Conservation (phyloP, 139 green algal species). For the Edaphochlamys debaryana region DNA sequence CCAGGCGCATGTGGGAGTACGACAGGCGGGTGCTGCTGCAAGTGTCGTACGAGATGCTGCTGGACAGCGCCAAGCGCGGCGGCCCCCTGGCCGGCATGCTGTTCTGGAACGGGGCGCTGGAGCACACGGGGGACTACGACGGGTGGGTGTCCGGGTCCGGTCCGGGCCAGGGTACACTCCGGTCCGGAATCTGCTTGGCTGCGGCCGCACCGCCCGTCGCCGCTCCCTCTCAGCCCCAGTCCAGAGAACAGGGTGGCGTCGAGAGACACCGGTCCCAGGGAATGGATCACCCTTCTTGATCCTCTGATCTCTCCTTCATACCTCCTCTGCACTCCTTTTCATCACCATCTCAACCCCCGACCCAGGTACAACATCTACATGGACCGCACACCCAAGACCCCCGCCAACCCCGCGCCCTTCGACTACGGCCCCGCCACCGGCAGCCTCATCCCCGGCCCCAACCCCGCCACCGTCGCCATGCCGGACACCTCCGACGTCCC, state of each 20-base stretch:
- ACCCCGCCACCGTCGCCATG: background rate
- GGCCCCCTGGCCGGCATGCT: slow-evolving; percentile 36
- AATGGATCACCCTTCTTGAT: too few species aligned
- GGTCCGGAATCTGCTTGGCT: background rate
- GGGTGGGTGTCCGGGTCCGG: slow-evolving; percentile 15
- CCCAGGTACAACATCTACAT: slow-evolving; percentile 36
- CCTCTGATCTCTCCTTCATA: too few species aligned
- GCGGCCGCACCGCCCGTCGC: background rate
- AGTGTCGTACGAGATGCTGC: slow-evolving; percentile 29
- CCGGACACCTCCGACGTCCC: too few species aligned
- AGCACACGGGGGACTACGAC: slow-evolving; percentile 22
- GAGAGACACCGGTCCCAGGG: too few species aligned
- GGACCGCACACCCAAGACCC: background rate
- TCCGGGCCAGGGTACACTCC: too few species aligned
- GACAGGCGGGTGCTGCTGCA: slow-evolving; percentile 49
- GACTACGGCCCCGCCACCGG: slow-evolving; percentile 8
- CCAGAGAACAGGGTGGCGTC: too few species aligned
- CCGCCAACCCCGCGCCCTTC: slow-evolving; percentile 9
- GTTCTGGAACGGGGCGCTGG: slow-evolving; percentile 42
- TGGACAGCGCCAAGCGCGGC: background rate
- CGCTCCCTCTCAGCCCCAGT: too few species aligned
- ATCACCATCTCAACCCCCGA: too few species aligned
- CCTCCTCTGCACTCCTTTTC: too few species aligned
- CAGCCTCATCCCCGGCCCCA: slow-evolving; percentile 27
- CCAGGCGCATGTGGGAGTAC: slow-evolving; percentile 34